Base-by-base conservation (phyloP, 441 rosid genomes). In the Gossypium schwendimanii region DNA sequence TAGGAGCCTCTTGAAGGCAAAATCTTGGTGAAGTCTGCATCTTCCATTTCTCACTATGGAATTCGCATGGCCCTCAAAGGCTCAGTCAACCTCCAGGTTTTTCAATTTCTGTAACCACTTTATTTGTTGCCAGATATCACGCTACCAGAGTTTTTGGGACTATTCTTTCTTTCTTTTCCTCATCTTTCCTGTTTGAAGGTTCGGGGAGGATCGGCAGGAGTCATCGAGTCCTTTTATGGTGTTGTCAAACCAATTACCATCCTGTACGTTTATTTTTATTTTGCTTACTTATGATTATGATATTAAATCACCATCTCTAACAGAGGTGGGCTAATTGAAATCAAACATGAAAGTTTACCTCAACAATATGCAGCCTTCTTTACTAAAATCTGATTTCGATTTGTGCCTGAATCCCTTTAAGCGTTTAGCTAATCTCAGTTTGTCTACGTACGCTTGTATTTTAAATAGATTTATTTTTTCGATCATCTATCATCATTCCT, bases 181-280 rank as follows among this genome's bases (percentile, higher is more conserved):
- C 50, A 4, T 15, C 63, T 50, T 55, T 45, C 55, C 53, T 41
- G 24, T 71, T 39, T 14, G 28, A 74, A 91, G 97, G 86, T 90
- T 76, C 90, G 93, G 31, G 91, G 98, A 84, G 97, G 96, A 71
- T 82, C 98, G 36, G 97, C 97, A 3, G 97, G 97, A 26, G 88
- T 94, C 36, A 81, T 91, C 41, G 97, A 94, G 81, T 86, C 97
- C 0, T 71, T 91, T 9, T 91, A 90, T 74, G 94, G 94, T 28
- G 94, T 84, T 57, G 79, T 94, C 76, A 91, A 88, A 78, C 98
- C 97, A 12, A 88, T 90, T 70, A 58, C 60, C 4, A 86, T 94
- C n/a, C 73, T 91, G 97, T 94, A 78, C 71, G 83, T 76, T 66
- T 49, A 10, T 33, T 21, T 26, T 45, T 1, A 33, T 64, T 17